Conservation (phyloP, 208 protist genomes). For the Acanthamoeba sp. region DNA sequence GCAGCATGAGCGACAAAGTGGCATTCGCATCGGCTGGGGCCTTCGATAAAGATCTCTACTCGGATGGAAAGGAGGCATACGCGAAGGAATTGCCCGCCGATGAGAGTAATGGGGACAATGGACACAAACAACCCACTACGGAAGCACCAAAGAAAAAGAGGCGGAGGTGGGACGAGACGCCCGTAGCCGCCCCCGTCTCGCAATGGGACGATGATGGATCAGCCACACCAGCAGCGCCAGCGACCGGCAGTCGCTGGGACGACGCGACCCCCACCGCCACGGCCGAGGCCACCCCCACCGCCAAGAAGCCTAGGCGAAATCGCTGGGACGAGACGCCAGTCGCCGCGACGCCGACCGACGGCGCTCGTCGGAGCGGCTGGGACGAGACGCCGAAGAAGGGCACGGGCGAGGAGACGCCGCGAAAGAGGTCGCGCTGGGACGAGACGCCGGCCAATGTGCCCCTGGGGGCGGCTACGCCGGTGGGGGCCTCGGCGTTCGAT, state of each 20-base stretch:
- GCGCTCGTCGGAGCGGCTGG: slow-evolving; percentile 53
- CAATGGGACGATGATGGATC: slow-evolving; percentile 55
- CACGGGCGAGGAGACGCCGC: slow-evolving; percentile 82
- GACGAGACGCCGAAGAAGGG: slow-evolving; percentile 78
- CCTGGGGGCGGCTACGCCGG: slow-evolving; percentile 57
- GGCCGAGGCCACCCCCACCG: not conserved
- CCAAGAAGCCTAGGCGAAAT: slow-evolving; percentile 60
- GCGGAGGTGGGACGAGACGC: slow-evolving; percentile 74
- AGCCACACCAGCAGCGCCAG: not conserved
- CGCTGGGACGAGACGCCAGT: slow-evolving; percentile 88
- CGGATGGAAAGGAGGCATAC: slow-evolving; percentile 4
- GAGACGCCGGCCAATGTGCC: slow-evolving; percentile 83
- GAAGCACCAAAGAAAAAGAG: slow-evolving; percentile 58
- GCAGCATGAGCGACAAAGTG: slow-evolving; percentile 28
- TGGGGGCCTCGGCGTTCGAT: slow-evolving; percentile 57
- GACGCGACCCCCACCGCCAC: not conserved
- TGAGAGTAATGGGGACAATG: not conserved
- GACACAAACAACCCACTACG: not conserved
- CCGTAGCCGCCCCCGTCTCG: slow-evolving; percentile 5
- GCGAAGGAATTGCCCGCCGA: slow-evolving; percentile 30
- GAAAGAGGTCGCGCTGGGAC: slow-evolving; percentile 88
- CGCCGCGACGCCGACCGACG: not conserved
- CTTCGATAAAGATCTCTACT: slow-evolving; percentile 67
- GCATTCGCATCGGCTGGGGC: slow-evolving; percentile 27
- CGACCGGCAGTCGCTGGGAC: slow-evolving; percentile 59